Evolutionary conservation across 108 stramenopile species (phyloP).

Genomic region (Cylindrotheca closterium): DNA sequence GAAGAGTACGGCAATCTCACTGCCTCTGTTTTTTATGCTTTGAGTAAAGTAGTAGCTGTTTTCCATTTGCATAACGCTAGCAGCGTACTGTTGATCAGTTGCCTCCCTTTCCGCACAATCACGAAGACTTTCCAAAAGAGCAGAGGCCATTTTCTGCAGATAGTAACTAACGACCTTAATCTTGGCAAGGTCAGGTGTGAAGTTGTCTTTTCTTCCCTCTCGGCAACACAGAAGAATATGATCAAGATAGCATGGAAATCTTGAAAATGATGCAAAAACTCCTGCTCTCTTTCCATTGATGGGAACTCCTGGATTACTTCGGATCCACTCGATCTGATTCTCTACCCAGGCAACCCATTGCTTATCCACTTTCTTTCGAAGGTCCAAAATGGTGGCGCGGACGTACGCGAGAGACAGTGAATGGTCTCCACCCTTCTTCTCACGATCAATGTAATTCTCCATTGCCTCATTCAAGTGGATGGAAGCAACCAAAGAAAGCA

Average conservation of each 20-base stretch:
- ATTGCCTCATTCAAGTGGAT: conserved; percentile 84
- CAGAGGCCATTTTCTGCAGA: conserved; percentile 84
- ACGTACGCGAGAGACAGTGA: conserved; percentile 86
- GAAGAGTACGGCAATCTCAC: conserved; percentile 64
- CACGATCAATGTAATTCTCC: conserved; percentile 86
- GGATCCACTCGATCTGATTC: conserved; percentile 86
- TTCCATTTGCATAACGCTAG: conserved; percentile 88
- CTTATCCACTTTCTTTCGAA: conserved; percentile 84
- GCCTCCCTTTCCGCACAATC: conserved; percentile 73
- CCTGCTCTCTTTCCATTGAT: conserved; percentile 85
- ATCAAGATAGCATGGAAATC: conserved; percentile 82
- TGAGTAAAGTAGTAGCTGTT: conserved; percentile 88
- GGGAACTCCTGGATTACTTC: conserved; percentile 78
- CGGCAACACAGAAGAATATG: conserved; percentile 78
- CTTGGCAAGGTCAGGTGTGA: conserved; percentile 72
- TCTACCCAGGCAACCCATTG: conserved; percentile 90
- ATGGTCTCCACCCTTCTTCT: conserved; percentile 88
- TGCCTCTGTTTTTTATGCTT: conserved; percentile 71
- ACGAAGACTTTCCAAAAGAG: conserved; percentile 77
- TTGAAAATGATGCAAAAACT: conserved; percentile 72
- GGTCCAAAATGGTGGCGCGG: conserved; percentile 80
- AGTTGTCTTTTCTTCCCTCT: conserved; percentile 65
- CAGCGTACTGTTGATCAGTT: conserved; percentile 86
- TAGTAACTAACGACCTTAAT: conserved; percentile 88
- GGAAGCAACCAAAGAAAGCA: conserved; percentile 80